Evolutionary conservation across 2,329 filamentous ascomycete species (phyloP).

Genomic region (Stagonosporopsis tanaceti): DNA sequence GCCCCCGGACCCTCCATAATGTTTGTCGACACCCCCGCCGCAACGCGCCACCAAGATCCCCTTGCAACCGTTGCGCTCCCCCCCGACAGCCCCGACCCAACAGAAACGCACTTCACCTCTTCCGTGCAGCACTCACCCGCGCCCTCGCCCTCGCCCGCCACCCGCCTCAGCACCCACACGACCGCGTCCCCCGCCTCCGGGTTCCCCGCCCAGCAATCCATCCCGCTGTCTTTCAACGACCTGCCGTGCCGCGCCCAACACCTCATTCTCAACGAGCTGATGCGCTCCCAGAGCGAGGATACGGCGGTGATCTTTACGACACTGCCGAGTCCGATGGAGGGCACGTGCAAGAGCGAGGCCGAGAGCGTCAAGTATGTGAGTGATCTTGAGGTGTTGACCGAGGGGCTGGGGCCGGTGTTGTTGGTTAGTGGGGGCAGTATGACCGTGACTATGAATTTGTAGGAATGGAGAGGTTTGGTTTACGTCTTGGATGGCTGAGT

Average conservation of each 20-base stretch:
- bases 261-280: slow-evolving; percentile 85
- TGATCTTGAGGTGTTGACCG: slow-evolving; percentile 80
- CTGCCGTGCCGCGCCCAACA: slow-evolving; percentile 85
- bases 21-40: slow-evolving; percentile 65
- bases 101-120: slow-evolving; percentile 6
- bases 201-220: slow-evolving; percentile 65
- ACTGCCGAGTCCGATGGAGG: slow-evolving; percentile 79
- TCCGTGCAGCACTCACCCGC: slow-evolving; percentile 11
- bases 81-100: slow-evolving; percentile 4
- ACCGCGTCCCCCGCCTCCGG: slow-evolving; percentile 41
- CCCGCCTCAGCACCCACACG: not conserved
- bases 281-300: slow-evolving; percentile 57
- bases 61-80: slow-evolving; percentile 22
- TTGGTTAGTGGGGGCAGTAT: slow-evolving; percentile 88
- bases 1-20: slow-evolving; percentile 75
- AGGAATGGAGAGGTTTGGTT: not conserved
- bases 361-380: slow-evolving; percentile 78
- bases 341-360: slow-evolving; percentile 73
- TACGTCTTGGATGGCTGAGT: too few relatives aligned
- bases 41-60: slow-evolving; percentile 30
- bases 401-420: slow-evolving; percentile 76
- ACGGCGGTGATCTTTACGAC: slow-evolving; percentile 86
- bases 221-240: slow-evolving; percentile 85
- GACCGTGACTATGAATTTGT: slow-evolving; percentile 83
- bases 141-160: not conserved